Evolutionary conservation across 1,284 basidiomycete genomes (phyloP), one percentile per base, ranked within the genome.

Genomic region (Peniophora sp.): DNA sequence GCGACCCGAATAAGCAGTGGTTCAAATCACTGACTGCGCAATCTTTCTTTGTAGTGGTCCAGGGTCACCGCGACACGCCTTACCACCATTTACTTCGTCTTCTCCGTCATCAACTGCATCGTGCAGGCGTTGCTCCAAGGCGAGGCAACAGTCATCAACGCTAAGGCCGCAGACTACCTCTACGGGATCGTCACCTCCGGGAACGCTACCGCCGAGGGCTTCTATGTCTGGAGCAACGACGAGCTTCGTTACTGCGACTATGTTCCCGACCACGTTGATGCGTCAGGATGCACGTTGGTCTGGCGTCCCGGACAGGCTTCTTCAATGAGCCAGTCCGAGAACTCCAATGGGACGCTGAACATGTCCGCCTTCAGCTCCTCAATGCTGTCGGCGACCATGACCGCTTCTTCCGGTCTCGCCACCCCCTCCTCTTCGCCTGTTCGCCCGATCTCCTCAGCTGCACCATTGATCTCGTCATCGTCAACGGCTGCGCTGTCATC

Each of bases 51-150:
- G 23, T 62, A 89, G 87, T 85, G 82, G 81, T 72, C 79, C 50
- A 78, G 84, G 51, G 69, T 89, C 56, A 83, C 83, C 23, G 78
- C 82, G 62, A 85, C 85, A 49, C 74, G 73, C 49, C 70, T 85
- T 50, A 83, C 85, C 34, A 71, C 73, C 54, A 60, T 79, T 59
- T 90, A 88, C 63, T 79, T 87, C 62, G 52, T 73, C 47, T 84
- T 88, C 63, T 83, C 86, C 32, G 52, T 85, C 50, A 50, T 79
- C 52, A 83, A 89, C 62, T 88, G 83, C 59, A 56, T 77, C 54
- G 61, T 87, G 54, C 87, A 89, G 65, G 69, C 89, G 55, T 69
- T 76, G 38, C 72, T 90, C 53, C 87, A 89, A 66, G 74, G 73
- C 49, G 75, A 76, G 54, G 85, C 82, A 16, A 85, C 83, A 67